These are phyloP conservation scores for Clausena lansium DNA, from an alignment of 345 rosid genomes.

Conservation along the genomic window DNA sequence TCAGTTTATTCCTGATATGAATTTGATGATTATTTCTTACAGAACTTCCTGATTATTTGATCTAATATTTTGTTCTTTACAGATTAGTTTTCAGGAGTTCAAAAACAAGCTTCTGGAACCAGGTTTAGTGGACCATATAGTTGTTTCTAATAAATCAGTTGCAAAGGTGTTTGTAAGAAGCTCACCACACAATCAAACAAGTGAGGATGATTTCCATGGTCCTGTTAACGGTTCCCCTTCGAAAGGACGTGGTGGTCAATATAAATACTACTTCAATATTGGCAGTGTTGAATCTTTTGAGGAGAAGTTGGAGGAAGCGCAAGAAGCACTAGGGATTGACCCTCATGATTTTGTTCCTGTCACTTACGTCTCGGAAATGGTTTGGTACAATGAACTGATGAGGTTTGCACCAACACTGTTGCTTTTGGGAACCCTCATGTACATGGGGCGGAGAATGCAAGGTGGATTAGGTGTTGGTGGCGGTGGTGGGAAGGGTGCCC, in stretches of 20 bases:
- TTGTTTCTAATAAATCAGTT: slow-evolving; percentile 82
- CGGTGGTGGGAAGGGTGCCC: slow-evolving; percentile 71
- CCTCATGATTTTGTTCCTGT: slow-evolving; percentile 81
- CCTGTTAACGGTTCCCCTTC: slow-evolving; percentile 32
- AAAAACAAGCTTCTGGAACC: slow-evolving; percentile 93
- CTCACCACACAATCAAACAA: slow-evolving; percentile 42
- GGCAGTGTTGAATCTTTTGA: slow-evolving; percentile 92
- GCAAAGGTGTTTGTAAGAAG: slow-evolving; percentile 84
- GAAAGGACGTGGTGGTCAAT: slow-evolving; percentile 56
- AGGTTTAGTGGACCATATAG: slow-evolving; percentile 88
- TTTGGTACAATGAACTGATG: slow-evolving; percentile 80
- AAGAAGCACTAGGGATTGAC: slow-evolving; percentile 71
- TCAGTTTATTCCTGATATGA: neutral
- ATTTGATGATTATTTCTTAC: neutral
- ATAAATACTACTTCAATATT: slow-evolving; percentile 77
- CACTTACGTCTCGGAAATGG: slow-evolving; percentile 67
- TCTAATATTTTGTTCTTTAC: slow-evolving; percentile 19
- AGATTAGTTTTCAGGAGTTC: slow-evolving; percentile 99
- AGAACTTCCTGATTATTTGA: neutral
- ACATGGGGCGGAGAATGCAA: slow-evolving; percentile 77
- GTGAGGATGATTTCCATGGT: slow-evolving; percentile 42
- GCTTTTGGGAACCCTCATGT: slow-evolving; percentile 66
- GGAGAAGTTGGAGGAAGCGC: slow-evolving; percentile 94
- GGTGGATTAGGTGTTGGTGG: slow-evolving; percentile 88
- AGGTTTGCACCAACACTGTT: slow-evolving; percentile 75